These are phyloP conservation scores for Candida sp. DNA, from an alignment of 1,139 yeast genomes.

Conservation along the genomic window DNA sequence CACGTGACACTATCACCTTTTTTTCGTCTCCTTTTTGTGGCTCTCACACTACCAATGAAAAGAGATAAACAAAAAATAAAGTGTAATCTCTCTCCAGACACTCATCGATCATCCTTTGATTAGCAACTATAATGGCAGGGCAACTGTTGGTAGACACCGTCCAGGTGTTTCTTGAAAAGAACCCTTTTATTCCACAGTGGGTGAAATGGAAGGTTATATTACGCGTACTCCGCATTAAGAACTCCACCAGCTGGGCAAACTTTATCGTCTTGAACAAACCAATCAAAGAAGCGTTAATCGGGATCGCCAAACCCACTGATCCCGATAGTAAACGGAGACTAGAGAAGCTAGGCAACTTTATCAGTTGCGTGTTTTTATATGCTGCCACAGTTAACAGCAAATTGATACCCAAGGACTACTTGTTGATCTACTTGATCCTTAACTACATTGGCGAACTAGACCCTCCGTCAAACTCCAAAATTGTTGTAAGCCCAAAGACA, in stretches of 20 bases:
- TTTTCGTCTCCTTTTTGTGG: too few relatives aligned
- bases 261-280: conserved; percentile 38
- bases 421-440: conserved; percentile 38
- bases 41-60: too few relatives aligned
- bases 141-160: neutral
- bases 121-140: neutral
- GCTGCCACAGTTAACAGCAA: conserved; percentile 31
- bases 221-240: conserved; percentile 25
- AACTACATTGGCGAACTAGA: conserved; percentile 37
- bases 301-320: conserved; percentile 3
- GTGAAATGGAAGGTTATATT: conserved; percentile 34
- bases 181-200: conserved; percentile 23
- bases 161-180: neutral
- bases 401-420: conserved; percentile 43
- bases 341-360: conserved; percentile 28
- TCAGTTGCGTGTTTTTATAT: conserved; percentile 33
- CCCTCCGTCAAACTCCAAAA: conserved; percentile 36
- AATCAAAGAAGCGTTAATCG: conserved; percentile 19
- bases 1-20: too few relatives aligned
- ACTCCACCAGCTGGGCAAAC: conserved; percentile 35
- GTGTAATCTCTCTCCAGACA: too few relatives aligned
- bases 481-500: conserved; percentile 30
- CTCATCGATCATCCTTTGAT: too few relatives aligned
- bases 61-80: too few relatives aligned
- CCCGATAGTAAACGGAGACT: conserved; percentile 4